Evolutionary conservation across 2,329 filamentous ascomycete genomes (phyloP).

Genomic region (Fusarium xylarioides): DNA sequence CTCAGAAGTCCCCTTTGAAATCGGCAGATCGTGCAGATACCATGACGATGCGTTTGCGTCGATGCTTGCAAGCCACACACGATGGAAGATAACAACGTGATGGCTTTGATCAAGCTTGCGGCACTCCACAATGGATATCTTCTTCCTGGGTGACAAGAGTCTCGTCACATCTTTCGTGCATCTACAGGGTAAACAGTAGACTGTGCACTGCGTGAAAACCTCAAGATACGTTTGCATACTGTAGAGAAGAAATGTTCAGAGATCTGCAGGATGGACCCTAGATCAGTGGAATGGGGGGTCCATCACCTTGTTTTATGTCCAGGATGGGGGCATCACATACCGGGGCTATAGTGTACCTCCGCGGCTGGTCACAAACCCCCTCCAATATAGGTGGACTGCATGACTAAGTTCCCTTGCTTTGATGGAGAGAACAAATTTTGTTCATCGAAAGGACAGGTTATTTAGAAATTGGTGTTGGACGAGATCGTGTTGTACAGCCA

Average conservation of each 20-base stretch:
- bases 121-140: fast-evolving
- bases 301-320: background rate
- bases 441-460: background rate
- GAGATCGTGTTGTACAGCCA: no score
- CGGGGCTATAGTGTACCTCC: fast-evolving
- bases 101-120: background rate
- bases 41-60: background rate
- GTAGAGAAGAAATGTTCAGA: background rate
- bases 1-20: background rate
- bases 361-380: background rate
- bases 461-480: background rate
- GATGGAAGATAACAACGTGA: fast-evolving
- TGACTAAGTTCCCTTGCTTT: fast-evolving
- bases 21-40: background rate
- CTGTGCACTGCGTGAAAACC: background rate
- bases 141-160: background rate
- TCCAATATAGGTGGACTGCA: background rate
- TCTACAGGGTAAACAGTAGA: background rate
- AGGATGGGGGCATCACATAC: background rate
- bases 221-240: fast-evolving
- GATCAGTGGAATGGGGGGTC: background rate
- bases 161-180: no score
- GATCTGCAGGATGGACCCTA: fast-evolving
- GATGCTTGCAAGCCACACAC: background rate
- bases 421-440: background rate